Evolutionary conservation across 2,329 filamentous ascomycete genomes (phyloP).

Genomic region (Aspergillus ochraceus): DNA sequence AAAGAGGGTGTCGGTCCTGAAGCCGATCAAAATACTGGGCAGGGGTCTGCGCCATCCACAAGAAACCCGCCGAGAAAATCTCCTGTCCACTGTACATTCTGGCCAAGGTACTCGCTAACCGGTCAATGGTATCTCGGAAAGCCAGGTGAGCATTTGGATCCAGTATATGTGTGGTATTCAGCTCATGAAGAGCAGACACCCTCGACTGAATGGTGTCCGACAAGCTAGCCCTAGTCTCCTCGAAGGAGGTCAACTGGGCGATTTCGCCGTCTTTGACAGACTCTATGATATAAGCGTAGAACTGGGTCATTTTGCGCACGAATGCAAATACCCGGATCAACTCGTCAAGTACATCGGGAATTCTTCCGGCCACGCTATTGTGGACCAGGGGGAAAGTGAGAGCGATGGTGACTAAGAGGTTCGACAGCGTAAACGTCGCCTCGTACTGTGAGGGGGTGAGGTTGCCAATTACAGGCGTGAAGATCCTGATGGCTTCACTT

Average conservation of each 20-base stretch:
- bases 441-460: not conserved
- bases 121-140: not conserved
- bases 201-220: not conserved
- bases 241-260: not conserved
- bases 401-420: not conserved
- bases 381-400: not conserved
- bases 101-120: not conserved
- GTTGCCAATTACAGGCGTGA: not conserved
- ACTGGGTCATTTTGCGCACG: not conserved
- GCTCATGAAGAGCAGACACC: not conserved
- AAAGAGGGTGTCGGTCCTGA: not conserved
- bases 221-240: not conserved
- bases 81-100: not conserved
- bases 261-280: not conserved
- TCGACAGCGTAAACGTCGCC: not conserved
- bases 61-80: not conserved
- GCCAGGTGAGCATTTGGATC: not conserved
- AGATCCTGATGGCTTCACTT: not conserved
- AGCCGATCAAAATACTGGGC: not conserved
- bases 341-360: not conserved
- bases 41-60: not conserved
- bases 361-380: not conserved
- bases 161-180: not conserved
- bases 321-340: not conserved
- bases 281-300: not conserved